Conservation (phyloP, 768 basidiomycete species). For the Heimioporus sp. region DNA sequence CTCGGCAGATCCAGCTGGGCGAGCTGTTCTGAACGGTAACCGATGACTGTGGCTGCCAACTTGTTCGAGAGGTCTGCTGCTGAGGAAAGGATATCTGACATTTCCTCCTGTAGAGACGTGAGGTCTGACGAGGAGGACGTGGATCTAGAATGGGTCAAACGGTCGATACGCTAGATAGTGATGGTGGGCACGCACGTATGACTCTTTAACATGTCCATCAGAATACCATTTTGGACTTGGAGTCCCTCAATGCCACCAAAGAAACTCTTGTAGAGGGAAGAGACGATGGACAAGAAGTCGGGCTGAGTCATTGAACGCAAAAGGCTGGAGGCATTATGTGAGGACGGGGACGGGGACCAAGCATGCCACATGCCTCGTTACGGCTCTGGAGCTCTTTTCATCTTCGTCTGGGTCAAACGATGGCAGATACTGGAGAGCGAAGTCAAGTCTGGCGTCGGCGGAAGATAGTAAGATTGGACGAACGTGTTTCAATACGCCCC, state of each 20-base stretch:
- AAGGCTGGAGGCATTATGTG: slow-evolving; percentile 35
- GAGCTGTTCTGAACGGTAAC: slow-evolving; percentile 76
- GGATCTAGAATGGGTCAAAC: slow-evolving; percentile 30
- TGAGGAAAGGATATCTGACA: slow-evolving; percentile 74
- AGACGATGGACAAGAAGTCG: slow-evolving; percentile 64
- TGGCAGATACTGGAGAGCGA: slow-evolving; percentile 51
- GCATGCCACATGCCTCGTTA: slow-evolving; percentile 20
- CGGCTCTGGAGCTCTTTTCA: slow-evolving; percentile 33
- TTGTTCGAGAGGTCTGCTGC: slow-evolving; percentile 85
- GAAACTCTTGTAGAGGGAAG: slow-evolving; percentile 57
- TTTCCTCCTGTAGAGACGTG: slow-evolving; percentile 56
- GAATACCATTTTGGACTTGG: slow-evolving; percentile 54
- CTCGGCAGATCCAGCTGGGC: slow-evolving; percentile 64
- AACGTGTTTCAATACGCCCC: slow-evolving; percentile 57
- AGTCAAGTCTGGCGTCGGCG: background rate
- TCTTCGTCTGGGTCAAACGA: slow-evolving; percentile 57
- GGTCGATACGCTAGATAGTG: background rate
- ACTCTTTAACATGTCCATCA: slow-evolving; percentile 57
- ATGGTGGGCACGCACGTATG: slow-evolving; percentile 34
- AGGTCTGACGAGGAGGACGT: slow-evolving; percentile 40
- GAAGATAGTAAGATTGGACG: slow-evolving; percentile 22
- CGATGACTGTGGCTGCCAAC: slow-evolving; percentile 75
- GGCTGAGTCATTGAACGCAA: slow-evolving; percentile 66
- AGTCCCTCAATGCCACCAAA: slow-evolving; percentile 68
- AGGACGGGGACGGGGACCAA: background rate